Evolutionary conservation across 2,329 filamentous ascomycete species (phyloP), one percentile per base, ranked within the genome.

Genomic region (Arthrinium phaeospermum): DNA sequence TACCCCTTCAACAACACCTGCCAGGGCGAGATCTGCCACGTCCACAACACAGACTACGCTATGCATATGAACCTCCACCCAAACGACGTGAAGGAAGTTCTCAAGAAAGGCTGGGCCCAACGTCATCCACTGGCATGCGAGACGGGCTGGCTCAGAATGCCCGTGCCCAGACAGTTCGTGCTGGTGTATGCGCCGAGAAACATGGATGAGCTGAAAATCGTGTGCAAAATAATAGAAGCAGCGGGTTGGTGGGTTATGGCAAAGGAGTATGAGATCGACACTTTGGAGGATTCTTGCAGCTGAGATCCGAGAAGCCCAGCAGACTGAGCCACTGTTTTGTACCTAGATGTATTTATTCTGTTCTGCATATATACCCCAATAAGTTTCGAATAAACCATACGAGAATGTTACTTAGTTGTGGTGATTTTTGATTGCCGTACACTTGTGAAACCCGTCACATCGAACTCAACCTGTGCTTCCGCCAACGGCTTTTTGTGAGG

Each of bases 1-100:
- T 85, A 88, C 69, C 91, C 92, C 0, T 85, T 92, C 74, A 92
- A 92, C 78, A 88, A 89, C 44, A 93, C 91, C 14, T 94, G 92
- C 76, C 89, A 92, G 76, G 94, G 94, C n/a, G 94, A 97, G 82
- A 89, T 97, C 61, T 93, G 90, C 77, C 94, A 97, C 80, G 90
- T 94, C 14, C 94, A 97, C 81, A 89, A 91, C 68, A 91, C 88
- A 34, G 94, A 96, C 75, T 89, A 92, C 73, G 93, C 91, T 4
- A 86, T 96, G 87, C 94, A 97, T 81, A 86, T 96, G 83, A 93
- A 91, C 68, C 86, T 97, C 70, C 94, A 96, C 78, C 93, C 94
- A 0, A 89, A 92, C 57, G 94, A 97, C 79, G 93, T 93, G 70
- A 89, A 87, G 76, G 85, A 92, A 70, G 88, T 96, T 24, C 83